Evolutionary conservation across 225 moss, liverwort and hornwort genomes (phyloP).

Genomic region (Pseudoscleropodium purum): DNA sequence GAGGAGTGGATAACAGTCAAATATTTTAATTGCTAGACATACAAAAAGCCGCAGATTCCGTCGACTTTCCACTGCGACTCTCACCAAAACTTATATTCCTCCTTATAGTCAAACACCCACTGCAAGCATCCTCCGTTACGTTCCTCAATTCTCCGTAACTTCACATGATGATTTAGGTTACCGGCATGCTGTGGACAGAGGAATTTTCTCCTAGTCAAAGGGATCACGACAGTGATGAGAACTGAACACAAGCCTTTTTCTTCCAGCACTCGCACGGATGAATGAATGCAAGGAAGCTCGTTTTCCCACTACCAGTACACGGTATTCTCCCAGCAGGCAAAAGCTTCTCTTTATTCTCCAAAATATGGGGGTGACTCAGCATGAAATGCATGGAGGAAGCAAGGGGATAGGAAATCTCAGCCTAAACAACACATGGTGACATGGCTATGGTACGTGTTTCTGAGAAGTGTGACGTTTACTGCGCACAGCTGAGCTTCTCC

Average conservation of each 20-base stretch:
- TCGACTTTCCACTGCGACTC: not conserved
- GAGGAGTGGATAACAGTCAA: not conserved
- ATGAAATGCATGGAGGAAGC: not conserved
- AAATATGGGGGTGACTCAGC: not conserved
- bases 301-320: not conserved
- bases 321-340: not conserved
- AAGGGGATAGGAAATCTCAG: not conserved
- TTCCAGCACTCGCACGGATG: no score
- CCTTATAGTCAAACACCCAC: not conserved
- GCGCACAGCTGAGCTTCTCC: not conserved
- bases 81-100: not conserved
- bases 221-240: not conserved
- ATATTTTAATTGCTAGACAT: no score
- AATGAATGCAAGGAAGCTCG: not conserved
- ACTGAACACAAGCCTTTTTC: not conserved
- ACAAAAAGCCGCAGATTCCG: not conserved
- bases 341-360: not conserved
- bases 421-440: not conserved
- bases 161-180: not conserved
- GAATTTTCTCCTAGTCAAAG: not conserved
- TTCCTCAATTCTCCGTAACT: not conserved
- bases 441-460: not conserved
- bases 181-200: not conserved
- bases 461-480: not conserved
- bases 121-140: not conserved